Conservation (phyloP, 371 early-diverging fungal genomes). For the Mortierella sp. region DNA sequence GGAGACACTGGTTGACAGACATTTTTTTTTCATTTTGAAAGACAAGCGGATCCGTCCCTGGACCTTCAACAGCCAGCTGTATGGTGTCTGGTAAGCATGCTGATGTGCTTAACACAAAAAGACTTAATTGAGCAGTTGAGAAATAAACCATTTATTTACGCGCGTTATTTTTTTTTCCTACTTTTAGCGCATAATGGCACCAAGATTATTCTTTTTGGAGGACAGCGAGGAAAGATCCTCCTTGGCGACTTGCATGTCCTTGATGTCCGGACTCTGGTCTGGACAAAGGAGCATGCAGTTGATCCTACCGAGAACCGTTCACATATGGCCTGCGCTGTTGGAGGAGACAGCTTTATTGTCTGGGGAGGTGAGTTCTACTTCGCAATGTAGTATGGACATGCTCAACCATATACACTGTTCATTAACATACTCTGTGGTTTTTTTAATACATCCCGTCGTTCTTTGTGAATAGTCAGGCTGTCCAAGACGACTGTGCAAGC, state of each 20-base stretch:
- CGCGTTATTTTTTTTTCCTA: background rate
- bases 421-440: too few species aligned
- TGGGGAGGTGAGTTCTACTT: slow-evolving; percentile 22
- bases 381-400: too few species aligned
- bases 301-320: background rate
- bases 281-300: background rate
- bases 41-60: background rate
- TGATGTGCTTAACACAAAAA: background rate
- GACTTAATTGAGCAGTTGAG: too few species aligned
- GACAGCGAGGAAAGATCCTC: background rate
- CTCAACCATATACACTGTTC: too few species aligned
- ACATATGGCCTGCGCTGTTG: slow-evolving; percentile 11
- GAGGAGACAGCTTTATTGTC: slow-evolving; percentile 17
- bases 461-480: background rate
- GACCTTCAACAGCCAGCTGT: background rate
- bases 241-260: background rate
- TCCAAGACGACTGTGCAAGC: background rate
- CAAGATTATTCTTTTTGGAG: slow-evolving; percentile 27
- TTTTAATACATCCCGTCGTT: too few species aligned
- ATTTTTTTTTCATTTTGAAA: background rate
- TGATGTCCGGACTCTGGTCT: background rate
- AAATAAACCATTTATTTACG: background rate
- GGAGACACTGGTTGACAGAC: background rate
- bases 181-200: slow-evolving; percentile 14
- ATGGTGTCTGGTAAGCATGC: slow-evolving; percentile 4